Evolutionary conservation across 2,329 filamentous ascomycete genomes (phyloP).

Genomic region (Zopfia rhizophila): DNA sequence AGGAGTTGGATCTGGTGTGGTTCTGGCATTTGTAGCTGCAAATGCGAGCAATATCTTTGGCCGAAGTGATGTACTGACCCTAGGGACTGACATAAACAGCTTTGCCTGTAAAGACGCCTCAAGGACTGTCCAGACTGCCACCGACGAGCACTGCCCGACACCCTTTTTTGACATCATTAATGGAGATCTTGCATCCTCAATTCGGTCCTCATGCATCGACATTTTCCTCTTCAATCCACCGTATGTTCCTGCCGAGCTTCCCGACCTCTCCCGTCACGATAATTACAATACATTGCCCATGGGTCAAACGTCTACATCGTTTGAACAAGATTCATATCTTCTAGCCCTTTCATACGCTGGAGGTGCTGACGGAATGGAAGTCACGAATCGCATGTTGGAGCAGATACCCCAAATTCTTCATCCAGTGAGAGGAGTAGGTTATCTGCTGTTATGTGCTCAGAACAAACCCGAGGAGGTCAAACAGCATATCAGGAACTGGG

Average conservation of each 20-base stretch:
- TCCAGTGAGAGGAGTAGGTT: slow-evolving; percentile 78
- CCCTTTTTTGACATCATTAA: slow-evolving; percentile 73
- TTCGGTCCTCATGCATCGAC: slow-evolving; percentile 73
- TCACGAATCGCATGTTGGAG: slow-evolving; percentile 80
- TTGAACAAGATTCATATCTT: slow-evolving; percentile 84
- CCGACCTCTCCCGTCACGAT: slow-evolving; percentile 59
- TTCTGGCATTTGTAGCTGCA: slow-evolving; percentile 87
- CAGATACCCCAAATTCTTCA: slow-evolving; percentile 73
- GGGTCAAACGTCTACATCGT: slow-evolving; percentile 54
- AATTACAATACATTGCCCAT: slow-evolving; percentile 39
- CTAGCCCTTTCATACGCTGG: slow-evolving; percentile 90
- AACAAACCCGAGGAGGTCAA: slow-evolving; percentile 85
- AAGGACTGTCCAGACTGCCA: slow-evolving; percentile 70
- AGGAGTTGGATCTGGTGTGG: slow-evolving; percentile 90
- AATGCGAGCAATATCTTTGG: slow-evolving; percentile 79
- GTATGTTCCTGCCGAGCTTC: slow-evolving; percentile 89
- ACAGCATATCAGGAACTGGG: slow-evolving; percentile 67
- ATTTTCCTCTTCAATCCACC: slow-evolving; percentile 96
- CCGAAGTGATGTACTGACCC: slow-evolving; percentile 72
- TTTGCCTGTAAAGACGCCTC: slow-evolving; percentile 82
- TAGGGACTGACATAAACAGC: slow-evolving; percentile 85
- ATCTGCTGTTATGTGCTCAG: slow-evolving; percentile 88
- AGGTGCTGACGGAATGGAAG: slow-evolving; percentile 91
- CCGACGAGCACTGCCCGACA: slow-evolving; percentile 41
- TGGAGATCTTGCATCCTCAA: slow-evolving; percentile 73